phyloP scores from a whole-genome alignment of 179 eudicot species.

The Patellifolia procumbens region DNA sequence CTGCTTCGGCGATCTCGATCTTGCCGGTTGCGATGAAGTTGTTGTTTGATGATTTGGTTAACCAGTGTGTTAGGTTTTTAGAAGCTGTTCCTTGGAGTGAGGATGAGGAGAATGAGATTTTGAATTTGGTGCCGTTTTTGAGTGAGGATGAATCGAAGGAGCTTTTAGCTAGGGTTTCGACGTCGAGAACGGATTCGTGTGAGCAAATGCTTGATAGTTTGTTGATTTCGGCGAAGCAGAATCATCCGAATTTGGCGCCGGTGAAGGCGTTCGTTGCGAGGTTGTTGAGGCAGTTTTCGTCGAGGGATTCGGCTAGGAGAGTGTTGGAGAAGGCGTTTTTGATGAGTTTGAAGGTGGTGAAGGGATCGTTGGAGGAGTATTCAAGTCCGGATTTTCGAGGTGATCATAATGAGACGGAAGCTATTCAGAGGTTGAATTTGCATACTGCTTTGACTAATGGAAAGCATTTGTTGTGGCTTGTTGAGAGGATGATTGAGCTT shows the following conservation, averaged over 20 bases:
- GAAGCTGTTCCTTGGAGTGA: slow-evolving; percentile 95
- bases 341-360: slow-evolving; percentile 65
- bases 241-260: slow-evolving; percentile 71
- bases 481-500: slow-evolving; percentile 95
- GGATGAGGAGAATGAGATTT: slow-evolving; percentile 63
- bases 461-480: slow-evolving; percentile 82
- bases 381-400: slow-evolving; percentile 85
- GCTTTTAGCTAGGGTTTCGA: slow-evolving; percentile 67
- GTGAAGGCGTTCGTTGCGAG: slow-evolving; percentile 88
- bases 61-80: slow-evolving; percentile 61
- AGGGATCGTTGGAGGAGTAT: slow-evolving; percentile 79
- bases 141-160: slow-evolving; percentile 60
- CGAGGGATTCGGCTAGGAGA: slow-evolving; percentile 57
- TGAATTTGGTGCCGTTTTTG: slow-evolving; percentile 61
- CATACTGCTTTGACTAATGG: slow-evolving; percentile 72
- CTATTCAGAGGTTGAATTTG: slow-evolving; percentile 80
- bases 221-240: slow-evolving; percentile 61
- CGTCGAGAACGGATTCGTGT: slow-evolving; percentile 38
- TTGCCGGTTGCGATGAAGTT: slow-evolving; percentile 77
- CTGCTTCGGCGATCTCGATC: slow-evolving; percentile 45
- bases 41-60: slow-evolving; percentile 75
- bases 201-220: slow-evolving; percentile 76
- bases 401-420: slow-evolving; percentile 81
- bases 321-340: slow-evolving; percentile 65
- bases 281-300: slow-evolving; percentile 68